Evolutionary conservation across 1,284 basidiomycete species (phyloP).

Genomic region (Boletus sp.): DNA sequence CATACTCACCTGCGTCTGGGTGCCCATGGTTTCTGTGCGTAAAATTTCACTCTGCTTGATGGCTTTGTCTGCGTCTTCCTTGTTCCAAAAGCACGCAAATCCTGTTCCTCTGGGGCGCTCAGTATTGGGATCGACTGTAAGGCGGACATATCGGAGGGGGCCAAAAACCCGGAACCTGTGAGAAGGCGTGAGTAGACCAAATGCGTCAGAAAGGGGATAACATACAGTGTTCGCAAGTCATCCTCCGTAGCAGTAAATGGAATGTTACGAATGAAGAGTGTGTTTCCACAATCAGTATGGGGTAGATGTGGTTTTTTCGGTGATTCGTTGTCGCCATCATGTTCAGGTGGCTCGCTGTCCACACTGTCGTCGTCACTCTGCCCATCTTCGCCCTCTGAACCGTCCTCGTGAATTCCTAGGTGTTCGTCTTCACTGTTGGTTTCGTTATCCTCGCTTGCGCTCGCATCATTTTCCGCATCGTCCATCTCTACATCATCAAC

Average conservation of each 20-base stretch:
- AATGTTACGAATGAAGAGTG: conserved; percentile 92
- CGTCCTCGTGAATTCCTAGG: conserved; percentile 44
- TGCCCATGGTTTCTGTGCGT: conserved; percentile 57
- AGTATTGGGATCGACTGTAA: conserved; percentile 82
- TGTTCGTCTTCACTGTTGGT: conserved; percentile 32
- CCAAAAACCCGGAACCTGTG: conserved; percentile 83
- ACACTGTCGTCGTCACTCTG: conserved; percentile 35
- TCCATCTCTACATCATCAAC: conserved; percentile 33
- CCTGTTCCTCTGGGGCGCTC: conserved; percentile 91
- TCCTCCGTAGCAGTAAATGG: conserved; percentile 92
- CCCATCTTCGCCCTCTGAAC: conserved; percentile 32
- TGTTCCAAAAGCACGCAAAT: conserved; percentile 98
- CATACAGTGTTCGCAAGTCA: conserved; percentile 77
- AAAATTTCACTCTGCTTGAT: conserved; percentile 79
- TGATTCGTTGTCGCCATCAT: conserved; percentile 36
- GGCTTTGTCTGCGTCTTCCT: conserved; percentile 83
- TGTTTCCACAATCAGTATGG: conserved; percentile 80
- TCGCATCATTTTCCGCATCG: conserved; percentile 31
- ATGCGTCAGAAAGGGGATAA: conserved; percentile 12
- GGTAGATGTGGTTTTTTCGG: conserved; percentile 72
- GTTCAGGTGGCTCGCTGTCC: conserved; percentile 42
- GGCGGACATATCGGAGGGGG: conserved; percentile 88
- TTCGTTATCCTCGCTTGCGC: conserved; percentile 29
- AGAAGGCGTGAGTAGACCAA: conserved; percentile 4
- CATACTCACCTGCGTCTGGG: conserved; percentile 31